phyloP scores from a whole-genome alignment of 305 asterid genomes.

The Solanum aculeatissimum region DNA sequence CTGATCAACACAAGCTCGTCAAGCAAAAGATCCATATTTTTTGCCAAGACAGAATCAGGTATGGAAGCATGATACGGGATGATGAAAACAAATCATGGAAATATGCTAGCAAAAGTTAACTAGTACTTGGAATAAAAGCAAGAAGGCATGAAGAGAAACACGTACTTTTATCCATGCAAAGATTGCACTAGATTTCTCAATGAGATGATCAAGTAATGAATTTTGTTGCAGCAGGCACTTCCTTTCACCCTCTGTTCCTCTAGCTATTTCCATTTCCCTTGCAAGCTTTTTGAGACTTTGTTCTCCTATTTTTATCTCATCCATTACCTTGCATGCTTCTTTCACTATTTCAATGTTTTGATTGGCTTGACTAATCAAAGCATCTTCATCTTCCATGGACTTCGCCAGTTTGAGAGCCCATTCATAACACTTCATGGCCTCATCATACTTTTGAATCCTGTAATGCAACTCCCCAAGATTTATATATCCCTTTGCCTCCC shows the following conservation, averaged over 20 bases:
- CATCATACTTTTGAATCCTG: constrained; percentile 56
- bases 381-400: constrained; percentile 85
- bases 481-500: constrained; percentile 93
- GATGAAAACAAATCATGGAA: background rate
- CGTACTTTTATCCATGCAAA: constrained; percentile 63
- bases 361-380: constrained; percentile 42
- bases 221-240: constrained; percentile 61
- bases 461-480: constrained; percentile 82
- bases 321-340: constrained; percentile 59
- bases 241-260: constrained; percentile 61
- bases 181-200: constrained; percentile 72
- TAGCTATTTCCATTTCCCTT: constrained; percentile 45
- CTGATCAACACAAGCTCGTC: background rate
- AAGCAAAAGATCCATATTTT: background rate
- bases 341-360: constrained; percentile 55
- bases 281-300: constrained; percentile 72
- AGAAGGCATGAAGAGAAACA: constrained; percentile 1
- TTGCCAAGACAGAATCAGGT: background rate
- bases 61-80: background rate
- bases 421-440: constrained; percentile 66
- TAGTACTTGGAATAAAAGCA: background rate
- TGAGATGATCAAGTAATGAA: constrained; percentile 55
- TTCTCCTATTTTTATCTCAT: constrained; percentile 61
- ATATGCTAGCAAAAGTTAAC: background rate
- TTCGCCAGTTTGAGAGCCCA: constrained; percentile 74